Conservation (phyloP, 179 eudicot genomes). For the Spergularia azorica region DNA sequence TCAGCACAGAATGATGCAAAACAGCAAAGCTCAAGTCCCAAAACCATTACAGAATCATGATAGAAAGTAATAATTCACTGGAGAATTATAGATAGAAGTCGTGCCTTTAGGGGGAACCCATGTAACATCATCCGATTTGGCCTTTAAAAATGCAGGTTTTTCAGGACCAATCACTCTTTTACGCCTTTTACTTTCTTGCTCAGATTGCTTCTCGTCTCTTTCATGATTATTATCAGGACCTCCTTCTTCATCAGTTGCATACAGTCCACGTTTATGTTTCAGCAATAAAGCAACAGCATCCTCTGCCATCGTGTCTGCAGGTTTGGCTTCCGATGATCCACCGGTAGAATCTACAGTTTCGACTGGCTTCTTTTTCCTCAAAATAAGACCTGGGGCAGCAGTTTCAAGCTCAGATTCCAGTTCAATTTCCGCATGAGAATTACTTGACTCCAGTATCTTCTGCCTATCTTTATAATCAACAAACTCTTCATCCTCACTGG, state of each 20-base stretch:
- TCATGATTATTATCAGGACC: constrained; percentile 22
- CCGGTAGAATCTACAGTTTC: constrained; percentile 42
- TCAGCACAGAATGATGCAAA: constrained; percentile 13
- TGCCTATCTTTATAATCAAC: constrained; percentile 88
- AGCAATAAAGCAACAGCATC: constrained; percentile 83
- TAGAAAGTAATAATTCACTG: not conserved
- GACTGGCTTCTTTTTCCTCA: constrained; percentile 78
- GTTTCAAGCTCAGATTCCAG: constrained; percentile 52
- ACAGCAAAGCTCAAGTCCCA: not conserved
- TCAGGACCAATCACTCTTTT: constrained; percentile 80
- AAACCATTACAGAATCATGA: not conserved
- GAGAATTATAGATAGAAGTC: not conserved
- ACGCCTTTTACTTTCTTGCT: constrained; percentile 51
- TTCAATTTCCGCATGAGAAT: constrained; percentile 20
- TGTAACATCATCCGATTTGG: constrained; percentile 43
- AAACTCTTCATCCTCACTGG: constrained; percentile 59
- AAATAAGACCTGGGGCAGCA: constrained; percentile 90
- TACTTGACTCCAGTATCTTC: constrained; percentile 42
- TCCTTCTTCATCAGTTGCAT: constrained; percentile 52
- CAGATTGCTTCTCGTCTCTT: constrained; percentile 24
- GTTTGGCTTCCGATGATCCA: constrained; percentile 25
- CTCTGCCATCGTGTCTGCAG: constrained; percentile 51
- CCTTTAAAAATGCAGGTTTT: constrained; percentile 58
- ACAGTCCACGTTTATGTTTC: constrained; percentile 72
- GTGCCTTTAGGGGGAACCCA: constrained; percentile 99